Evolutionary conservation across 2,329 filamentous ascomycete species (phyloP).

Genomic region (Fusarium domesticum): DNA sequence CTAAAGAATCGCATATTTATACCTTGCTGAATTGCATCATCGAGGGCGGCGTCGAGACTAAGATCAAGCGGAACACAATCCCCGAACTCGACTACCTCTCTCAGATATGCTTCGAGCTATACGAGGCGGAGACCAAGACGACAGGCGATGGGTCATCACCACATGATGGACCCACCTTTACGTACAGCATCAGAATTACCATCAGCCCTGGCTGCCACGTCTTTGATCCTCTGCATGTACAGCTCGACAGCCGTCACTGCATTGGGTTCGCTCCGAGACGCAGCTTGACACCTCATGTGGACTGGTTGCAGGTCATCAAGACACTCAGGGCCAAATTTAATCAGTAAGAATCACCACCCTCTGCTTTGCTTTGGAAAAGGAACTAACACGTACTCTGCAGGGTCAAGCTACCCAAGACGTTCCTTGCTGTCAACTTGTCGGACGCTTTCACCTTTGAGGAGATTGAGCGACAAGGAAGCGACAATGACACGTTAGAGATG

Average conservation of each 20-base stretch:
- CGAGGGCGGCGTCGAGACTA: constrained; percentile 93
- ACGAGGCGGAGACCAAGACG: constrained; percentile 81
- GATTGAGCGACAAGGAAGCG: constrained; percentile 49
- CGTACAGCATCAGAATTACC: constrained; percentile 94
- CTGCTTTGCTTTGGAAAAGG: constrained; percentile 2
- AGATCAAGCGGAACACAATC: constrained; percentile 92
- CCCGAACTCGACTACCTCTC: constrained; percentile 96
- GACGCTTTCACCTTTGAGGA: constrained; percentile 61
- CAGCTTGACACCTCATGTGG: constrained; percentile 83
- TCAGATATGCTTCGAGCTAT: constrained; percentile 97
- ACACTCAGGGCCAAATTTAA: constrained; percentile 93
- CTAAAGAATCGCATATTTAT: constrained; percentile 98
- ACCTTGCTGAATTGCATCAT: constrained; percentile 96
- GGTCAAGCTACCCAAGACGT: constrained; percentile 65
- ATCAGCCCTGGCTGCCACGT: constrained; percentile 95
- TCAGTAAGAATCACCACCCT: constrained; percentile 58
- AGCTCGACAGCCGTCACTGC: constrained; percentile 92
- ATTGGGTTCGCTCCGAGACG: constrained; percentile 91
- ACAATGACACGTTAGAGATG: constrained; percentile 49
- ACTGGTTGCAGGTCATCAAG: constrained; percentile 97
- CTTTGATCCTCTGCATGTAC: constrained; percentile 92
- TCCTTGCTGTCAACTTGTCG: constrained; percentile 62
- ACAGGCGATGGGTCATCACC: constrained; percentile 35
- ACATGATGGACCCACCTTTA: constrained; percentile 67
- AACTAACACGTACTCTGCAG: constrained; percentile 36